Evolutionary conservation across 106 monocot genomes (phyloP), one percentile per base, ranked within the genome.

Genomic region (Dioscorea alata): DNA sequence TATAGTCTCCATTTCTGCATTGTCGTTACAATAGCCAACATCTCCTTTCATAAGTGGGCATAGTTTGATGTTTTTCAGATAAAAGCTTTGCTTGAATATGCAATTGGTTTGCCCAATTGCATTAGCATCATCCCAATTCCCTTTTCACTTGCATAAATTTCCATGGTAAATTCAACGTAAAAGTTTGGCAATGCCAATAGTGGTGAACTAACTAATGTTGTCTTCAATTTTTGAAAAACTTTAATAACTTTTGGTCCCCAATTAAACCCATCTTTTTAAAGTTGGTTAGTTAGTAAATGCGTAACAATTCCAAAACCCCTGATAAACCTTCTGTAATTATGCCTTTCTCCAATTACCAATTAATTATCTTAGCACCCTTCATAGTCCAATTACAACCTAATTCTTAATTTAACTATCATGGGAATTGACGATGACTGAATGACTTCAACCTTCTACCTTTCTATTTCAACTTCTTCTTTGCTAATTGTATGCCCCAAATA

Each of bases 1-100:
- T 69, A 70, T 2, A 59, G 70, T 4, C 70, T 9, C 59, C 60
- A 70, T 23, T 60, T 48, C 21, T 49, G 70, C 12, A 70, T 13
- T 34, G 33, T 48, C 13, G 60, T 34, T 42, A 70, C 59, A 8
- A 70, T 35, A 23, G 60, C 70, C 12, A 70, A 8, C 16, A 70
- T 57, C 34, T 60, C 70, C 60, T 70, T 23, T 70, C 70, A 49
- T 70, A 65, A 16, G 65, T 49, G 35, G 65, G 49, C 2, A 65
- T 0, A 17, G 20, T 4, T 22, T 48, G 28, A 31, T 65, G 42
- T 19, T 20, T 48, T 7, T 20, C 42, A n/a, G 42, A 48, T 22
- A n/a, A 65, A 48, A 10, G 65, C 65, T 0, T 65, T 35, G 28
- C 65, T 65, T 4, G 21, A 19, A n/a, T 53, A 53, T 2, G 18